A percentile compares a stretch with the other conserved stretches of the same genome.
phyloP scores from a whole-genome alignment of 768 basidiomycete species.

The Suillus decipiens region DNA sequence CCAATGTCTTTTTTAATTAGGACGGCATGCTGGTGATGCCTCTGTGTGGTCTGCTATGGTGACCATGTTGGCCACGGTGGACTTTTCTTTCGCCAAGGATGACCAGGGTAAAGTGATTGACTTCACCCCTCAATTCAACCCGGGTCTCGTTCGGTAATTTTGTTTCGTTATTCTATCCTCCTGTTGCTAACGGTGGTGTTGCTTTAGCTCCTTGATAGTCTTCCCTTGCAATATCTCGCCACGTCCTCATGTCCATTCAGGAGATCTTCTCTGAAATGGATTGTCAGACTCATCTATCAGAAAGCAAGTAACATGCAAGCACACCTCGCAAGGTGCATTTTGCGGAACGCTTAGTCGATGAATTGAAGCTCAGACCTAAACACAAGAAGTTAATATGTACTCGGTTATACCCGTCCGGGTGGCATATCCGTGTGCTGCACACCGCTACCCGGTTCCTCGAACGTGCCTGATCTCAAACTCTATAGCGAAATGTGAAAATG shows the following conservation, averaged over 20 bases:
- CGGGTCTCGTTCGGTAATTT: conserved; percentile 7
- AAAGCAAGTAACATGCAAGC: neutral
- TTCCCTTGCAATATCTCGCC: conserved; percentile 8
- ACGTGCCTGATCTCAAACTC: neutral
- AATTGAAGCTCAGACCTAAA: neutral
- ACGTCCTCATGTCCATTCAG: neutral
- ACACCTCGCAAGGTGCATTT: neutral
- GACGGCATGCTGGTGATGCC: conserved; percentile 25
- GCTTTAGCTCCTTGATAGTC: neutral
- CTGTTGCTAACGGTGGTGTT: neutral
- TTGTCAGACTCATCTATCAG: neutral
- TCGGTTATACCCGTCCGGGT: neutral
- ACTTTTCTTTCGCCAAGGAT: conserved; percentile 22
- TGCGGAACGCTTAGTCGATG: neutral
- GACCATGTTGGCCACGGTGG: conserved; percentile 24
- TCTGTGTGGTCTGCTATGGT: conserved; percentile 28
- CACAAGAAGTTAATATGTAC: neutral
- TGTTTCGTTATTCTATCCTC: neutral
- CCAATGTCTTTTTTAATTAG: neutral
- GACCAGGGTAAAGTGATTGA: conserved; percentile 25
- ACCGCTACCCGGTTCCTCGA: neutral
- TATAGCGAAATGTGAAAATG: neutral
- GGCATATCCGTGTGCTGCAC: neutral
- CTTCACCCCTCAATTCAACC: conserved; percentile 4
- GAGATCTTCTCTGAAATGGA: neutral